A percentile compares a stretch with the other conserved stretches of the same genome.
These are phyloP conservation scores for Hymenoscyphus albidus DNA, from an alignment of 2,329 filamentous ascomycete genomes.

Conservation along the genomic window DNA sequence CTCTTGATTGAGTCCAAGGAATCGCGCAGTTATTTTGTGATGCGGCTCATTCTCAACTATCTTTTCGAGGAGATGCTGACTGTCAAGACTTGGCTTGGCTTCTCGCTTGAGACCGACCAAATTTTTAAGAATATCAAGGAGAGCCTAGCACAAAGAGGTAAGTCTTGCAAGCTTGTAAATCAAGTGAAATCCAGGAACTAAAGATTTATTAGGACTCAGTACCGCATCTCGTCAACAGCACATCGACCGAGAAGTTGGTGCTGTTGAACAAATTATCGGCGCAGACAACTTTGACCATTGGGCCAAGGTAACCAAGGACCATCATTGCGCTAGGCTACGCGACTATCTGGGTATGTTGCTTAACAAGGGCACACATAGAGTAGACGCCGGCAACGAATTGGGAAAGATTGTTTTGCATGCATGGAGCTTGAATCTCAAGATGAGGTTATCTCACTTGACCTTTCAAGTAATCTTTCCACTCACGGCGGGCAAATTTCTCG, in stretches of 20 bases:
- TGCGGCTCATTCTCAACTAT: slow-evolving; percentile 39
- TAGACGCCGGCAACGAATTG: slow-evolving; percentile 41
- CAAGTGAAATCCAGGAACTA: background rate
- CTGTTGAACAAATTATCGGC: slow-evolving; percentile 39
- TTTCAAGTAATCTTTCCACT: slow-evolving; percentile 50
- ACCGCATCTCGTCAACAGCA: slow-evolving; percentile 34
- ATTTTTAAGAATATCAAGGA: slow-evolving; percentile 25
- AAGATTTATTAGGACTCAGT: slow-evolving; percentile 17
- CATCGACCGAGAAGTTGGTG: slow-evolving; percentile 36
- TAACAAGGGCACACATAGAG: slow-evolving; percentile 36
- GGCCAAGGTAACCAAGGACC: slow-evolving; percentile 23
- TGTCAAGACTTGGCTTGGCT: slow-evolving; percentile 36
- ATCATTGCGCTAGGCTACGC: slow-evolving; percentile 33
- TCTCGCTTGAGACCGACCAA: slow-evolving; percentile 28
- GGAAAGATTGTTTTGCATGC: slow-evolving; percentile 23
- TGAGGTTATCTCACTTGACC: slow-evolving; percentile 40
- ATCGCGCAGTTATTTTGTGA: slow-evolving; percentile 37
- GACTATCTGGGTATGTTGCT: slow-evolving; percentile 45
- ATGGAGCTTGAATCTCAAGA: slow-evolving; percentile 40
- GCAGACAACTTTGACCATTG: slow-evolving; percentile 32
- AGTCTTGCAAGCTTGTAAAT: slow-evolving; percentile 10
- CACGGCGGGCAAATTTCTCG: slow-evolving; percentile 46
- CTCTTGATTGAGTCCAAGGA: slow-evolving; percentile 35
- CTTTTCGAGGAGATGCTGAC: slow-evolving; percentile 37
- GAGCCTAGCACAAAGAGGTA: slow-evolving; percentile 30